phyloP scores from a whole-genome alignment of 2,329 filamentous ascomycete genomes.

The Podosphaera fusca region DNA sequence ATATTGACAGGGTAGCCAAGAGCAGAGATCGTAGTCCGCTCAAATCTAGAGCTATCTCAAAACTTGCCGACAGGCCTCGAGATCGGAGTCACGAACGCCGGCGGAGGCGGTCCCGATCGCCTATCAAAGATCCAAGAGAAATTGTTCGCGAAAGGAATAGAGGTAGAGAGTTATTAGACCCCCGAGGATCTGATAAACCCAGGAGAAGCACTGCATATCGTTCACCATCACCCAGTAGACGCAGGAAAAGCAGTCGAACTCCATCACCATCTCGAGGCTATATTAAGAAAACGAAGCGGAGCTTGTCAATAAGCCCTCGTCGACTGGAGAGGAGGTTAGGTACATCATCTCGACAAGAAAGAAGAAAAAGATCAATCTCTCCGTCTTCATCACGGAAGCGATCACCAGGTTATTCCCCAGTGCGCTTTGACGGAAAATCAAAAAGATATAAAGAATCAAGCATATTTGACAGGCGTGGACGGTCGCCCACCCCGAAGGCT shows the following conservation, averaged over 20 bases:
- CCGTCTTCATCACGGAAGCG: conserved; percentile 12
- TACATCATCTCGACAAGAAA: conserved; percentile 9
- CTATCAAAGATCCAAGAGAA: conserved; percentile 13
- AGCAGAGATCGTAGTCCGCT: conserved; percentile 13
- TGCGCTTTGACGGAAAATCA: conserved; percentile 7
- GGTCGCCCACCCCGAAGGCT: conserved; percentile 12
- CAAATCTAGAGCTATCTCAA: conserved; percentile 11
- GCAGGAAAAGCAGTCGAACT: conserved; percentile 15
- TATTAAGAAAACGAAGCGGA: conserved; percentile 15
- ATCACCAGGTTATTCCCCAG: conserved; percentile 10
- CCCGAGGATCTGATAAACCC: conserved; percentile 15
- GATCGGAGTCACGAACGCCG: conserved; percentile 15
- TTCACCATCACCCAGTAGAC: conserved; percentile 15
- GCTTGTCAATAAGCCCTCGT: conserved; percentile 13
- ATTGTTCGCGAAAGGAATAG: conserved; percentile 16
- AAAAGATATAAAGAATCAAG: conserved; percentile 11
- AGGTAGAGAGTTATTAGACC: conserved; percentile 17
- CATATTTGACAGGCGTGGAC: conserved; percentile 11
- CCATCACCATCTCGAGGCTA: conserved; percentile 15
- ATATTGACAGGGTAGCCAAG: conserved; percentile 15
- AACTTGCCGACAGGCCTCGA: conserved; percentile 10
- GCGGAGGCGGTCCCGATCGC: conserved; percentile 13
- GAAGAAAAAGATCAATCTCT: conserved; percentile 11
- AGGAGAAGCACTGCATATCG: conserved; percentile 12
- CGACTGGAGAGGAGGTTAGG: conserved; percentile 8